Evolutionary conservation across 2,329 filamentous ascomycete genomes (phyloP).

Genomic region (Alternaria brassicae): DNA sequence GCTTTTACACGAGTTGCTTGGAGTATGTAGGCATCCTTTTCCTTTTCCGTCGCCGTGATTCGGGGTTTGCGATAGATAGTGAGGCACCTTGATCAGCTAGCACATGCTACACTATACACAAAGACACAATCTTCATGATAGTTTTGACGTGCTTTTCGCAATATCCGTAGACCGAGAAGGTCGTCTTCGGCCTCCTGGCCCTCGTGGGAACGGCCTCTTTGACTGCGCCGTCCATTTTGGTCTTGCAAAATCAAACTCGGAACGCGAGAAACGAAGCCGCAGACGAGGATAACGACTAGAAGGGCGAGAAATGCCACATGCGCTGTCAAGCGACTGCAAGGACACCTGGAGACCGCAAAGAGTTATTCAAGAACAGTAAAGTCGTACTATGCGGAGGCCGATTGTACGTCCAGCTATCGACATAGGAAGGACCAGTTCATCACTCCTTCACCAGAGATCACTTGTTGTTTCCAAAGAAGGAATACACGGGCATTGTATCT

Average conservation of each 20-base stretch:
- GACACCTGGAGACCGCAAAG: slow-evolving; percentile 27
- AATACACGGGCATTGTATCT: slow-evolving; percentile 55
- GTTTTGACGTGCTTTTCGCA: neutral
- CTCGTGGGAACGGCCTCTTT: slow-evolving; percentile 27
- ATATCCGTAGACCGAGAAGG: neutral
- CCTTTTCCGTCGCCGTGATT: neutral
- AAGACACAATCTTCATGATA: neutral
- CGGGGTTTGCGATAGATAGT: neutral
- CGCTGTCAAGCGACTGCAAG: slow-evolving; percentile 24
- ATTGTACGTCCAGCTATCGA: slow-evolving; percentile 29
- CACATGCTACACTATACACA: neutral
- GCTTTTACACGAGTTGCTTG: neutral
- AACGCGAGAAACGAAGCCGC: slow-evolving; percentile 19
- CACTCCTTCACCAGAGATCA: slow-evolving; percentile 60
- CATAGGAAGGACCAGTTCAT: slow-evolving; percentile 22
- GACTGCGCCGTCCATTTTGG: slow-evolving; percentile 28
- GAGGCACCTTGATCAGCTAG: neutral
- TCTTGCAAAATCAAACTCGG: slow-evolving; percentile 30
- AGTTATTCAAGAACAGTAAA: slow-evolving; percentile 22
- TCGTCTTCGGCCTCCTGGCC: slow-evolving; percentile 25
- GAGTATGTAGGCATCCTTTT: neutral
- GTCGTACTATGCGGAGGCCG: slow-evolving; percentile 26
- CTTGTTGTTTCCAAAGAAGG: slow-evolving; percentile 56
- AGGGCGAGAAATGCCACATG: slow-evolving; percentile 32
- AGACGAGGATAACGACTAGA: slow-evolving; percentile 25